These are phyloP conservation scores for Rhizopogon hawkerae DNA, from an alignment of 1,284 basidiomycete species.

Conservation along the genomic window DNA sequence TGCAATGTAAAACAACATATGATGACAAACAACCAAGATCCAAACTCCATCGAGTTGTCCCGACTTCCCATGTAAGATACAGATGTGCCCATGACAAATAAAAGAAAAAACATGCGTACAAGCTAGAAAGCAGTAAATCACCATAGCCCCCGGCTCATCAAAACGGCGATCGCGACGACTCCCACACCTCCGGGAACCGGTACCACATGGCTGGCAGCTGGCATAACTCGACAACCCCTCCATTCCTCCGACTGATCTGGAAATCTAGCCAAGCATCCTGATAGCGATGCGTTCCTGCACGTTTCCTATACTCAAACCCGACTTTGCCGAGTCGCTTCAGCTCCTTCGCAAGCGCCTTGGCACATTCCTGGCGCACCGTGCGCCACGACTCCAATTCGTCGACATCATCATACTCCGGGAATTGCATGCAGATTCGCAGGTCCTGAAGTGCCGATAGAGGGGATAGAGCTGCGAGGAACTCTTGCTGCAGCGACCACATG, in stretches of 20 bases:
- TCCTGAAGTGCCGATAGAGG: conserved; percentile 20
- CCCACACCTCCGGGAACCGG: conserved; percentile 27
- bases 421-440: conserved; percentile 26
- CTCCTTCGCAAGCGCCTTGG: conserved; percentile 22
- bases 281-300: conserved; percentile 25
- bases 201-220: conserved; percentile 25
- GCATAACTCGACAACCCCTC: conserved; percentile 13
- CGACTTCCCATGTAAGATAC: not conserved
- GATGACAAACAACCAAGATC: not conserved
- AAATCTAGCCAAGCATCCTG: conserved; percentile 30
- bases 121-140: not conserved
- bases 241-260: conserved; percentile 13
- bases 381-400: conserved; percentile 29
- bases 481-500: conserved; percentile 24
- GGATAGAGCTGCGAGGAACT: conserved; percentile 27
- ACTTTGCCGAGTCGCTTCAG: conserved; percentile 26
- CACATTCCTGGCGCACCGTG: conserved; percentile 19
- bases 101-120: not conserved
- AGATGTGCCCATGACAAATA: not conserved
- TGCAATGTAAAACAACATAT: not conserved
- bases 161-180: conserved; percentile 18
- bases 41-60: not conserved
- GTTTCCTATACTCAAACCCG: conserved; percentile 28
- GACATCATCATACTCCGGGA: conserved; percentile 27
- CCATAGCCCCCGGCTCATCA: conserved; percentile 8